Evolutionary conservation across 495 filamentous ascomycete genomes (phyloP), one percentile per base, ranked within the genome.

Genomic region (Podospora pseudoanserina): DNA sequence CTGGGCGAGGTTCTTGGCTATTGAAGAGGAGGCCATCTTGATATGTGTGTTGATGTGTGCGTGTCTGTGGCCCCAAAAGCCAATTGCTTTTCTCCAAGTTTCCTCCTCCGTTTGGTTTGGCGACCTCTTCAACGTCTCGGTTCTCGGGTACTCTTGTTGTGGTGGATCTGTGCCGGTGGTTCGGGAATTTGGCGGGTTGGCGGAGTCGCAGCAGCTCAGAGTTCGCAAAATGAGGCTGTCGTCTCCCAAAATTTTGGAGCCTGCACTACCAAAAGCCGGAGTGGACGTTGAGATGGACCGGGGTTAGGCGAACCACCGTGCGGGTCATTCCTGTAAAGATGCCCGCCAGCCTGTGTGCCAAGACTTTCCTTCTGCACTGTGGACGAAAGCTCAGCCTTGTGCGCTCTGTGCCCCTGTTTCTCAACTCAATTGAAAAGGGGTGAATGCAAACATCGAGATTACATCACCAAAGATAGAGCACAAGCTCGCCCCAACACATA

Each of bases 231-330:
- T 15, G 28, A 61, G 59, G 59, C 23, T 61, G 59, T 61, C 39
- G 39, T 49, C 39, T 49, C 39, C 59, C 59, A 61, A 61, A 61
- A 61, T 28, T 61, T 61, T 61, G 59, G 59, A 61, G 59, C 4
- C 27, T 32, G 39, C 39, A 49, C 39, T 49, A 61, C 59, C 59
- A 32, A 27, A 34, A 61, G 59, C 23, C 19, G 19, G 55, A 58
- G 55, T 26, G 55, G 55, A 6, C 55, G n/a, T 19, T 19, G 55
- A 58, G 55, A 26, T 58, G 4, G n/a, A 58, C 55, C 55, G 55
- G 55, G n/a, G 55, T 19, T n/a, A 19, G 6, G 55, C n/a, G 55
- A 7, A 20, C 39, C 39, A 49, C 39, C 0, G 39, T 49, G 39
- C 39, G 39, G 39, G 39, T 13, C 39, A 3, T 49, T 49, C 2